phyloP scores from a whole-genome alignment of 306 rosid species.

The Aeschynomene evenia region DNA sequence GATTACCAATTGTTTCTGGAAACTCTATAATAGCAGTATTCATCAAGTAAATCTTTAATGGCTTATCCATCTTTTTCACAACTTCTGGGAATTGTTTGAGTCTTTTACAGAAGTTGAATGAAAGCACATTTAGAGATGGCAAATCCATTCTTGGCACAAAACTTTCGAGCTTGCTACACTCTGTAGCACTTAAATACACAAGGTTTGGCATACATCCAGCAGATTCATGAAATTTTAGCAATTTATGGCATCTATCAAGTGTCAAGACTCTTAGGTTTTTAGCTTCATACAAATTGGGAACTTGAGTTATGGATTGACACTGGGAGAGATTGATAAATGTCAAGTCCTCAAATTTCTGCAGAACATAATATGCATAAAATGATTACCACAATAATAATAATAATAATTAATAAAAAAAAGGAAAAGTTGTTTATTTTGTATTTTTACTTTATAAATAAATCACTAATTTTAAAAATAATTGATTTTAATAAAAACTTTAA shows the following conservation, averaged over 20 bases:
- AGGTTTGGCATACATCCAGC: neutral
- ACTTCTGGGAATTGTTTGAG: neutral
- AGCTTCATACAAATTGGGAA: neutral
- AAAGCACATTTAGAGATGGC: neutral
- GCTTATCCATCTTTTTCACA: neutral
- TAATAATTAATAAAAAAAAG: no score
- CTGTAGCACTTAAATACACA: slow-evolving; percentile 15
- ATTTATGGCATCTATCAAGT: neutral
- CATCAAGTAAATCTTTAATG: neutral
- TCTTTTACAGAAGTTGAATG: neutral
- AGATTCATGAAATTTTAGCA: neutral
- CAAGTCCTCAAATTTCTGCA: neutral
- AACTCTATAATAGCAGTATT: neutral
- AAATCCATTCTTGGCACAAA: neutral
- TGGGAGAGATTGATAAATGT: neutral
- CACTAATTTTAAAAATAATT: no score
- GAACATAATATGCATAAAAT: neutral
- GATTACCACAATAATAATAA: no score
- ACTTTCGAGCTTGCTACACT: neutral
- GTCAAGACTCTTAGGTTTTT: neutral
- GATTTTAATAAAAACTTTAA: no score
- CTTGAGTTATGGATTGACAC: neutral
- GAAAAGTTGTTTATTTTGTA: no score
- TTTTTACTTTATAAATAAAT: no score
- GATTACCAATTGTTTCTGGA: neutral